A percentile compares a stretch with the other conserved stretches of the same genome.
Evolutionary conservation across 2,329 filamentous ascomycete genomes (phyloP).

Genomic region (Zymoseptoria brevis): DNA sequence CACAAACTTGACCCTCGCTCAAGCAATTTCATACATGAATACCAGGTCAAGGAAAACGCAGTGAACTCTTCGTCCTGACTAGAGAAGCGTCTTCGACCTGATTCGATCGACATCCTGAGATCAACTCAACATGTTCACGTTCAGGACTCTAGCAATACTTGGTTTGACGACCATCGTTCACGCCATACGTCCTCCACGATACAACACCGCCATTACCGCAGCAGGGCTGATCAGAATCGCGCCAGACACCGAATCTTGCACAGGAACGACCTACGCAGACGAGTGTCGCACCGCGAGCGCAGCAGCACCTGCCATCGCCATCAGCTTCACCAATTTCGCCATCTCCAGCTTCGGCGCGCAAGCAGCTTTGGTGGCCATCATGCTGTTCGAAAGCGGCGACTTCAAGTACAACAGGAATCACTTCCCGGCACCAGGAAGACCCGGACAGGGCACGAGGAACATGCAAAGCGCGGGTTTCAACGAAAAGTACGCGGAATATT

Average conservation of each 20-base stretch:
- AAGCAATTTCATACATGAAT: neutral
- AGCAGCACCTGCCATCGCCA: constrained; percentile 51
- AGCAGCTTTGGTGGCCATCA: constrained; percentile 62
- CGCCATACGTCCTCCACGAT: neutral
- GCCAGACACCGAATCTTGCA: constrained; percentile 50
- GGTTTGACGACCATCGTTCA: constrained; percentile 1
- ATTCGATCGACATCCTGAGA: neutral
- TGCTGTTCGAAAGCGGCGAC: constrained; percentile 59
- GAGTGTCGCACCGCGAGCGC: constrained; percentile 61
- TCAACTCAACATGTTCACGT: constrained; percentile 2
- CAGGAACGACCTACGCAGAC: constrained; percentile 34
- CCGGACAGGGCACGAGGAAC: constrained; percentile 65
- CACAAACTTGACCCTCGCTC: neutral
- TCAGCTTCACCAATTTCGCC: constrained; percentile 50
- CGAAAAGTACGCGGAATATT: constrained; percentile 45
- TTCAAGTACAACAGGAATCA: constrained; percentile 67
- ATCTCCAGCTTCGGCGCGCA: constrained; percentile 52
- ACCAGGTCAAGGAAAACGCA: neutral
- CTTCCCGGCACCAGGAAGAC: constrained; percentile 41
- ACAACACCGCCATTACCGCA: constrained; percentile 23
- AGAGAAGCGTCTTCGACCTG: too few species aligned
- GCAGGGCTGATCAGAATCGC: constrained; percentile 47
- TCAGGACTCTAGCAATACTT: constrained; percentile 1
- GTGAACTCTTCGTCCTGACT: neutral
- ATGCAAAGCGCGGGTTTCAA: constrained; percentile 56